These are phyloP conservation scores for Yamadazyma spencermartinsiae DNA, from an alignment of 1,139 yeast species.

Conservation along the genomic window DNA sequence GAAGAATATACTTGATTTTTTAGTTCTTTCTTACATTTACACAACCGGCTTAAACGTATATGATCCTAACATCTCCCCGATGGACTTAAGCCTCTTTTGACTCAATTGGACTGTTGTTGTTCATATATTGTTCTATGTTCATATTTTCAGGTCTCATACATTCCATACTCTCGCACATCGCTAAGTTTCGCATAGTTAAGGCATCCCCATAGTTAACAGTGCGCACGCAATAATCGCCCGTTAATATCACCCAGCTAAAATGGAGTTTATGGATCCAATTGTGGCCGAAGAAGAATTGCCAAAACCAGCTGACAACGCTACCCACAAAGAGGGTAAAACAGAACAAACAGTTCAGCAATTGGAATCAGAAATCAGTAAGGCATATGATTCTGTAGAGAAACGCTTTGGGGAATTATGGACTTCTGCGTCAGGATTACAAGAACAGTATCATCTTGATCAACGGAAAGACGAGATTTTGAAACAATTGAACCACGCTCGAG, in stretches of 20 bases:
- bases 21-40: too few relatives aligned
- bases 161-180: too few relatives aligned
- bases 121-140: too few relatives aligned
- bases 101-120: too few relatives aligned
- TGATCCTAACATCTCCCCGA: too few relatives aligned
- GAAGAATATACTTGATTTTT: too few relatives aligned
- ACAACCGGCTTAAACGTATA: too few relatives aligned
- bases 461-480: slow-evolving; percentile 36
- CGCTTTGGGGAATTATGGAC: slow-evolving; percentile 42
- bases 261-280: slow-evolving; percentile 39
- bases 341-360: slow-evolving; percentile 50
- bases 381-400: slow-evolving; percentile 46
- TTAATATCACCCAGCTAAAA: slow-evolving; percentile 12
- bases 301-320: slow-evolving; percentile 8
- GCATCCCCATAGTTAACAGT: too few relatives aligned
- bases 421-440: slow-evolving; percentile 34
- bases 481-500: slow-evolving; percentile 35
- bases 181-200: too few relatives aligned
- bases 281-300: slow-evolving; percentile 20
- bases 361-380: slow-evolving; percentile 55
- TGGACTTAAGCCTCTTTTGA: too few relatives aligned
- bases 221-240: too few relatives aligned
- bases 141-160: too few relatives aligned
- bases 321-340: slow-evolving; percentile 27
- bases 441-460: slow-evolving; percentile 42